Evolutionary conservation across 2,329 filamentous ascomycete genomes (phyloP), one percentile per base, ranked within the genome.

Genomic region (Mycosphaerella sp.): DNA sequence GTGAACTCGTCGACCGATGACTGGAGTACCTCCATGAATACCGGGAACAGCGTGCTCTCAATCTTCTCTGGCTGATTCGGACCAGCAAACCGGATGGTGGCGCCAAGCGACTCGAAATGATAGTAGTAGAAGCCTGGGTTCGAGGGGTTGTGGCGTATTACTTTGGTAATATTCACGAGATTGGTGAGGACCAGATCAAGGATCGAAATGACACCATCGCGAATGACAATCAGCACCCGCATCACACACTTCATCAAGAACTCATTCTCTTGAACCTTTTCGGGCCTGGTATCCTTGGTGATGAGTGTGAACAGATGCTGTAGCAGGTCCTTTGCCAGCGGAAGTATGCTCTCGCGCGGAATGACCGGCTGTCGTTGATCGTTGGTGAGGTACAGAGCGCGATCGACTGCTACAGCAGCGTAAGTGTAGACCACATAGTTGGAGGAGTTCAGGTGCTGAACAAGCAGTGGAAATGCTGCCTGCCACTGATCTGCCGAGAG

Each of bases 341-440:
- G 85, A 55, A 86, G 81, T 51, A 98, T 89, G 61, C 89, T 87
- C 9, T 81, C 78, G 43, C 87, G 83, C 31, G 86, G 79, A 64
- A 98, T 95, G 61, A 97, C 80, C 39, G 89, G 84, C 63, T 86
- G 81, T 43, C 87, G 85, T 23, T 81, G 76, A 59, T 85, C 84
- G 67, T 93, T 85, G 4, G 85, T 84, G 65, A 98, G 81, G 72
- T 86, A 95, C 17, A 98, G 78, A 1, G 92, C 87, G 53, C 93
- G 82, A 74, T 98, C 93, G n/a, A 97, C 87, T 2, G 92, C 90
- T 66, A 98, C 95, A 8, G 93, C 89, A 10, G 93, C 90, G 67
- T 98, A 98, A 0, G 91, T 96, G 74, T 98, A 96, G 40, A 97
- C 90, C 54, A 97, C 93, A 65, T 96, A 97, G 71, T 96, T 93